Evolutionary conservation across 106 monocot genomes (phyloP).

Genomic region (Apostasia shenzhenica): DNA sequence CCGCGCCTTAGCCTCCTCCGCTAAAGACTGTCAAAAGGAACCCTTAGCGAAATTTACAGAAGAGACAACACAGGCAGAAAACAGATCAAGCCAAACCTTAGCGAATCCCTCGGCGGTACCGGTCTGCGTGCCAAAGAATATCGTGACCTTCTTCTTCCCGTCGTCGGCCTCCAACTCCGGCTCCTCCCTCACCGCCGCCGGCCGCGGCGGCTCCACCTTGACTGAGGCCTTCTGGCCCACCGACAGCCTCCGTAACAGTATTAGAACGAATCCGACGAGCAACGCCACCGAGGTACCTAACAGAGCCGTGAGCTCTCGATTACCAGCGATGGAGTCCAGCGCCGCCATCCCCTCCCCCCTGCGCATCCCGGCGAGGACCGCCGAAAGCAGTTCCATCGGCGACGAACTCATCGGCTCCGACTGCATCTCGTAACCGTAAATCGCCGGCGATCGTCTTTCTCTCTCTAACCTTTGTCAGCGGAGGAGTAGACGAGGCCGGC

Average conservation of each 20-base stretch:
- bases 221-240: constrained; percentile 6
- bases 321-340: constrained; percentile 11
- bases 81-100: constrained; percentile 19
- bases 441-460: background rate
- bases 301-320: constrained; percentile 27
- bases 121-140: constrained; percentile 66
- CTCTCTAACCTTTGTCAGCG: background rate
- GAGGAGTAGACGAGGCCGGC: background rate
- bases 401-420: constrained; percentile 37
- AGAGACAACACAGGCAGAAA: background rate
- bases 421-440: constrained; percentile 3
- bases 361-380: constrained; percentile 19
- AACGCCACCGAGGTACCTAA: constrained; percentile 35
- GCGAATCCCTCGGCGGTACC: constrained; percentile 70
- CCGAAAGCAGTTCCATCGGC: constrained; percentile 42
- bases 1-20: constrained; percentile 32
- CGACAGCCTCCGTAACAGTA: constrained; percentile 34
- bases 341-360: constrained; percentile 9
- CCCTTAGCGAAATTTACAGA: background rate
- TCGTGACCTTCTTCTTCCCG: constrained; percentile 45
- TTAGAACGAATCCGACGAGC: constrained; percentile 26
- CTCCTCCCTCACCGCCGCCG: constrained; percentile 7
- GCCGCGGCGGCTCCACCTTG: constrained; percentile 24
- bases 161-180: constrained; percentile 35
- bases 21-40: constrained; percentile 10